phyloP scores from a whole-genome alignment of 768 basidiomycete genomes.

The Phaeotremella skinneri region DNA sequence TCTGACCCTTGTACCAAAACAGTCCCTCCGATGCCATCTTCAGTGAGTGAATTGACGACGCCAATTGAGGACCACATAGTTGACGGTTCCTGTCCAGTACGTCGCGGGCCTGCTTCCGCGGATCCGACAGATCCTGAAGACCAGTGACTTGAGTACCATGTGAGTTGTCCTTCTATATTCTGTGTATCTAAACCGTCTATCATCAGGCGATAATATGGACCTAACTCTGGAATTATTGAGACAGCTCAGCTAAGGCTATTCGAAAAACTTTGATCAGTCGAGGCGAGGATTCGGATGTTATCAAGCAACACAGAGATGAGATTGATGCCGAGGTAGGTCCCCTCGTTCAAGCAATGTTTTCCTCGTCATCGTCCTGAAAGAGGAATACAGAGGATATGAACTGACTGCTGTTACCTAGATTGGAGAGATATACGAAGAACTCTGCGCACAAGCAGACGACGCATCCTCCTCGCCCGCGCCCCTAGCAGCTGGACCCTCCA shows the following conservation, averaged over 20 bases:
- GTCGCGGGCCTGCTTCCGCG: slow-evolving; percentile 27
- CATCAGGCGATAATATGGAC: not conserved
- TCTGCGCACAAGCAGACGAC: slow-evolving; percentile 22
- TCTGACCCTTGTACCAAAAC: no score
- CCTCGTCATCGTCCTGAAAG: not conserved
- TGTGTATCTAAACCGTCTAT: not conserved
- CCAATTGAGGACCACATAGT: not conserved
- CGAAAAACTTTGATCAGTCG: slow-evolving; percentile 63
- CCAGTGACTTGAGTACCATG: slow-evolving; percentile 38
- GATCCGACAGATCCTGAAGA: slow-evolving; percentile 33
- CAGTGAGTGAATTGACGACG: not conserved
- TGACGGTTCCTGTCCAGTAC: slow-evolving; percentile 11
- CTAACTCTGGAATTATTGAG: not conserved
- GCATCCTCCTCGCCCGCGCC: slow-evolving; percentile 12
- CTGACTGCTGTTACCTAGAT: no score
- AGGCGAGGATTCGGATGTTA: slow-evolving; percentile 56
- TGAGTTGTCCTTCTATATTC: slow-evolving; percentile 9
- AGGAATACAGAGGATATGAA: slow-evolving; percentile 26
- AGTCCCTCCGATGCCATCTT: not conserved
- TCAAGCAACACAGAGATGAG: slow-evolving; percentile 67
- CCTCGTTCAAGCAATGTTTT: not conserved
- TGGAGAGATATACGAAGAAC: slow-evolving; percentile 36
- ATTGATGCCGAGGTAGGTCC: slow-evolving; percentile 67
- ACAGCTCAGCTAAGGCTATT: slow-evolving; percentile 72
- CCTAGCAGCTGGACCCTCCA: slow-evolving; percentile 17